These are phyloP conservation scores for Hyaloscypha finlandica DNA, from an alignment of 495 filamentous ascomycete genomes.

Conservation along the genomic window DNA sequence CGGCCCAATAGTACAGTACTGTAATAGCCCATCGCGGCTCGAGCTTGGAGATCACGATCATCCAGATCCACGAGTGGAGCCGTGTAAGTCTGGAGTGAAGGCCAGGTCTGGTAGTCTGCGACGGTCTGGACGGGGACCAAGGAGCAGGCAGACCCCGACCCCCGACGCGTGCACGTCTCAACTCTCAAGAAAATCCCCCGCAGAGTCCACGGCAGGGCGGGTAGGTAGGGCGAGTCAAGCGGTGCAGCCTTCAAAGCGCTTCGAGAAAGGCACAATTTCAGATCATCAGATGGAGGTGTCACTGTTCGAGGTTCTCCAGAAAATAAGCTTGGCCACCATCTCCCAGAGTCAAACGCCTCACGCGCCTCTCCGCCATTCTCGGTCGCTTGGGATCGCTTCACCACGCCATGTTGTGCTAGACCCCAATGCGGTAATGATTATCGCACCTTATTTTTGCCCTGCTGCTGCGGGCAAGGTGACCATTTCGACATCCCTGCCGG, in stretches of 20 bases:
- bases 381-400: conserved; percentile 6
- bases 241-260: background rate
- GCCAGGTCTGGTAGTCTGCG: no score
- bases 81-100: no score
- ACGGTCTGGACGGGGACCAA: no score
- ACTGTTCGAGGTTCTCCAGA: background rate
- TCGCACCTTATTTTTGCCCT: conserved; percentile 19
- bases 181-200: no score
- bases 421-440: conserved; percentile 15
- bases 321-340: conserved; percentile 9
- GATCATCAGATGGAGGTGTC: background rate
- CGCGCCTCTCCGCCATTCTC: background rate
- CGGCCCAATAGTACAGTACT: no score
- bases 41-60: background rate
- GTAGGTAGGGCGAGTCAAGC: no score
- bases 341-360: background rate
- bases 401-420: conserved; percentile 1
- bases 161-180: no score
- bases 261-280: background rate
- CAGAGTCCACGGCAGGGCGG: no score
- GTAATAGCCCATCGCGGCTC: background rate
- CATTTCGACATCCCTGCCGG: background rate
- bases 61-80: no score
- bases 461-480: background rate
- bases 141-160: no score